Conservation (phyloP, 106 monocot species). For the Acorus gramineus region DNA sequence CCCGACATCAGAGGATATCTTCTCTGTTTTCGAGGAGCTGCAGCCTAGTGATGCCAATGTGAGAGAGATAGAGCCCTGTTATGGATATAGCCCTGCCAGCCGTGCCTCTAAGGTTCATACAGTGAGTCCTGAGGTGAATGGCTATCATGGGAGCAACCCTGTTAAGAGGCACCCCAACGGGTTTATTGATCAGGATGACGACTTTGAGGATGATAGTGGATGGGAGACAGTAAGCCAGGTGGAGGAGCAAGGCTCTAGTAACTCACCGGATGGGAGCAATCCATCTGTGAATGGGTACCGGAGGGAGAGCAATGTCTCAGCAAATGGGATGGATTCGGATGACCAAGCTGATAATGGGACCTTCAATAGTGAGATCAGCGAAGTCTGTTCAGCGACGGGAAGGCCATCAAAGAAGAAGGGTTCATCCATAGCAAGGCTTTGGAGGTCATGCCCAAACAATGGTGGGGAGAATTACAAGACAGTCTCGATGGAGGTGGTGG, state of each 20-base stretch:
- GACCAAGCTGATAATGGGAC: slow-evolving; percentile 24
- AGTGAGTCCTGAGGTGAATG: slow-evolving; percentile 43
- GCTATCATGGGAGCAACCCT: slow-evolving; percentile 14
- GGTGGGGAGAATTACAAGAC: slow-evolving; percentile 40
- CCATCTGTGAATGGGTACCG: slow-evolving; percentile 57
- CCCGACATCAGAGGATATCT: slow-evolving; percentile 69
- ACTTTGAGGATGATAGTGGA: slow-evolving; percentile 65
- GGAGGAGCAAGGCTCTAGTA: slow-evolving; percentile 72
- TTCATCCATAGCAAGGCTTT: slow-evolving; percentile 51
- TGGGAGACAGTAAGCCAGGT: slow-evolving; percentile 81
- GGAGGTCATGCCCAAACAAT: slow-evolving; percentile 47
- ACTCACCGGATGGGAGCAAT: slow-evolving; percentile 69
- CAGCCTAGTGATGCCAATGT: slow-evolving; percentile 37
- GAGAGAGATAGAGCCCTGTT: slow-evolving; percentile 50
- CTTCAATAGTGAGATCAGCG: slow-evolving; percentile 45
- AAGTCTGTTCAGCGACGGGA: slow-evolving; percentile 40
- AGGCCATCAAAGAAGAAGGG: slow-evolving; percentile 50
- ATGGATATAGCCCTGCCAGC: slow-evolving; percentile 26
- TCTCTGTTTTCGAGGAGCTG: slow-evolving; percentile 68
- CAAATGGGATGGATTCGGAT: slow-evolving; percentile 56
- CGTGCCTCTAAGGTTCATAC: slow-evolving; percentile 43
- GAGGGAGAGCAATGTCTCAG: slow-evolving; percentile 47
- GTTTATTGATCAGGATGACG: slow-evolving; percentile 22
- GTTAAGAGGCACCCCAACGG: slow-evolving; percentile 18
- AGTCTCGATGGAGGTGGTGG: slow-evolving; percentile 14